These are phyloP conservation scores for Colletotrichum theobromicola DNA, from an alignment of 2,329 filamentous ascomycete genomes.

Conservation along the genomic window DNA sequence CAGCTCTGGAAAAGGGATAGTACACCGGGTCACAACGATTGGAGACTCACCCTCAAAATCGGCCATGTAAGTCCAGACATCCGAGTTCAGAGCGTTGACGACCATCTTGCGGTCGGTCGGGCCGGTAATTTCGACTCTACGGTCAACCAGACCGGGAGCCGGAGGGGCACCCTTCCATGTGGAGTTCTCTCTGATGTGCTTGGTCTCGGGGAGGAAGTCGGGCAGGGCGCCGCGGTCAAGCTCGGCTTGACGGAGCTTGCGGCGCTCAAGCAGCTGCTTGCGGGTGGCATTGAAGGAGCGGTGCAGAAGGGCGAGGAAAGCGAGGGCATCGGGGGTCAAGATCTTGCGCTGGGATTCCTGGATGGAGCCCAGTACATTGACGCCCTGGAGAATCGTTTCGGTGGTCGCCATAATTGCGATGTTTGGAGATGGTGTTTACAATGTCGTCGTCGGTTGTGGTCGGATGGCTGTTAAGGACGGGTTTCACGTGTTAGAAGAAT, in stretches of 20 bases:
- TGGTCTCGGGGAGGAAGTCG: slow-evolving; percentile 96
- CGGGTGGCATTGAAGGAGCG: slow-evolving; percentile 91
- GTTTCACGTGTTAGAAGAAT: slow-evolving; percentile 19
- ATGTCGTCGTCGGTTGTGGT: not conserved
- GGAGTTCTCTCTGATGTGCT: slow-evolving; percentile 90
- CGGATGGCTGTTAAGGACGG: not conserved
- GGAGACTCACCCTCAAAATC: slow-evolving; percentile 83
- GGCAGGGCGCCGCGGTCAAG: slow-evolving; percentile 88
- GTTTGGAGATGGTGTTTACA: slow-evolving; percentile 4
- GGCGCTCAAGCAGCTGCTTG: slow-evolving; percentile 87
- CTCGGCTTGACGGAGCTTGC: slow-evolving; percentile 86
- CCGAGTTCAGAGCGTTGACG: slow-evolving; percentile 92
- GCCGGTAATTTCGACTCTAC: slow-evolving; percentile 95
- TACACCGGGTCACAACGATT: not conserved
- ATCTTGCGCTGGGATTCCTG: slow-evolving; percentile 86
- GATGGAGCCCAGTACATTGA: slow-evolving; percentile 73
- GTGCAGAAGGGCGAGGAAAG: slow-evolving; percentile 93
- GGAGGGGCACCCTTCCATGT: slow-evolving; percentile 93
- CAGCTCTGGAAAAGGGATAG: not conserved
- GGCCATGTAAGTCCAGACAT: slow-evolving; percentile 99
- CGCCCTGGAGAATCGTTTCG: slow-evolving; percentile 62
- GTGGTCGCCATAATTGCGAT: slow-evolving; percentile 65
- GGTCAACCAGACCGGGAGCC: slow-evolving; percentile 90
- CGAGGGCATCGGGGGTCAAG: slow-evolving; percentile 85
- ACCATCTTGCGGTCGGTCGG: slow-evolving; percentile 99